Percentiles rank a stretch among this genome's conserved stretches.
These are phyloP conservation scores for Parsonsia alboflavescens DNA, from an alignment of 257 asterid genomes.

Conservation along the genomic window DNA sequence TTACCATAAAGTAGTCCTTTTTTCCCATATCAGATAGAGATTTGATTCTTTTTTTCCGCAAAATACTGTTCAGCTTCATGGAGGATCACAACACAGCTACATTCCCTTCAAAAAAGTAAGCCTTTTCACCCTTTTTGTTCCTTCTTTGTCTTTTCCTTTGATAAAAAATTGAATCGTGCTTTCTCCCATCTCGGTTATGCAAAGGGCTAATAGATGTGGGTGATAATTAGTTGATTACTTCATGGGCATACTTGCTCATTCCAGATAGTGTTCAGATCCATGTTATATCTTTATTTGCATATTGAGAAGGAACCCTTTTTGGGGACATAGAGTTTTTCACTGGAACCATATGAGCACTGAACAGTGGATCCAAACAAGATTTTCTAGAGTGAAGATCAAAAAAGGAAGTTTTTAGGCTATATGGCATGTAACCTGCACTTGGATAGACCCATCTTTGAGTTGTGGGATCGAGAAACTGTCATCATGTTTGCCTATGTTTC, in stretches of 20 bases:
- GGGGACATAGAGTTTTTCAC: background rate
- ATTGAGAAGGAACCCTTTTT: background rate
- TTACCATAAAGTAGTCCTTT: background rate
- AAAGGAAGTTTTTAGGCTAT: background rate
- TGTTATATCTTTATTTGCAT: background rate
- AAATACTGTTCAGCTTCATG: constrained; percentile 63
- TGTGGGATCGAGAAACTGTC: background rate
- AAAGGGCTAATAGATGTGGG: background rate
- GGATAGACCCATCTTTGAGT: background rate
- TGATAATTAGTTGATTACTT: background rate
- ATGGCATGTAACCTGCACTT: too few relatives aligned
- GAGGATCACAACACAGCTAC: constrained; percentile 99
- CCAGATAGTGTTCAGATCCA: background rate
- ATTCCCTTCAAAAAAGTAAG: constrained; percentile 94
- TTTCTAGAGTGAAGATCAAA: background rate
- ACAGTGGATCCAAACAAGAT: background rate
- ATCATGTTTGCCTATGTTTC: background rate
- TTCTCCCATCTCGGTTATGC: background rate
- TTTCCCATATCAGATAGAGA: too few relatives aligned
- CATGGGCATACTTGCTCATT: background rate
- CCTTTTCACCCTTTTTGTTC: constrained; percentile 17
- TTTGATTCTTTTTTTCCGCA: background rate
- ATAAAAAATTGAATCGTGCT: background rate
- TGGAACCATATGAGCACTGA: background rate
- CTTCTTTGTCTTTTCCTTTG: constrained; percentile 1